Evolutionary conservation across 805 yeast species (phyloP).

Genomic region (Cyberlindnera mycetangii): DNA sequence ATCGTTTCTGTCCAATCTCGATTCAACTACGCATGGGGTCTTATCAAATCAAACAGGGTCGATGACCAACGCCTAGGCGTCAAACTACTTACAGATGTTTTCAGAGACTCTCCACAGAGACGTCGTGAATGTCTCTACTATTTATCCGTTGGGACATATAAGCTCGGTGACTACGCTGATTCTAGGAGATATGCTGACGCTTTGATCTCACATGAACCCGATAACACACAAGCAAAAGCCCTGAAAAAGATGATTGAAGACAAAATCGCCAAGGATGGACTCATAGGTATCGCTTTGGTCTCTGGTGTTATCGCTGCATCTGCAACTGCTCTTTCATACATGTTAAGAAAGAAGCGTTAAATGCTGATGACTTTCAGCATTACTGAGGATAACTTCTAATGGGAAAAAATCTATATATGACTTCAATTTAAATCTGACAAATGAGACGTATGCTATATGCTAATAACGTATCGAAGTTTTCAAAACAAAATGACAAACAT

Average conservation of each 20-base stretch:
- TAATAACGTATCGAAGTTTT: neutral
- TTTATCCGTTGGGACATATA: conserved; percentile 81
- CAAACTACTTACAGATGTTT: conserved; percentile 62
- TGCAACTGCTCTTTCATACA: conserved; percentile 54
- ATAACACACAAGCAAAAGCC: conserved; percentile 70
- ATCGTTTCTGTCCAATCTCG: conserved; percentile 76
- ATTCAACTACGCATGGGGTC: conserved; percentile 96
- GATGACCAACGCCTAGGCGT: conserved; percentile 78
- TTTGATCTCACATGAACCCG: conserved; percentile 76
- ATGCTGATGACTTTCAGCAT: no score
- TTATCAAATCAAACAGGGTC: conserved; percentile 64
- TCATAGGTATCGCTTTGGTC: conserved; percentile 82
- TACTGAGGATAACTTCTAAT: no score
- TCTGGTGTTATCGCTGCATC: conserved; percentile 86
- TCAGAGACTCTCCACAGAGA: conserved; percentile 74
- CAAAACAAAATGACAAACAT: no score
- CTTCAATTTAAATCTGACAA: neutral
- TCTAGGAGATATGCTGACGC: conserved; percentile 85
- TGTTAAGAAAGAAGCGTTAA: conserved; percentile 34
- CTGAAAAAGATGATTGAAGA: conserved; percentile 78
- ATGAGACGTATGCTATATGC: neutral
- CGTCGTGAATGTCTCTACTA: conserved; percentile 90
- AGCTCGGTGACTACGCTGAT: conserved; percentile 81
- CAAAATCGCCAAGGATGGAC: conserved; percentile 80
- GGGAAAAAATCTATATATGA: no score